Evolutionary conservation across 1,284 basidiomycete genomes (phyloP), one percentile per base, ranked within the genome.

Genomic region (Leccinum colubrinum): DNA sequence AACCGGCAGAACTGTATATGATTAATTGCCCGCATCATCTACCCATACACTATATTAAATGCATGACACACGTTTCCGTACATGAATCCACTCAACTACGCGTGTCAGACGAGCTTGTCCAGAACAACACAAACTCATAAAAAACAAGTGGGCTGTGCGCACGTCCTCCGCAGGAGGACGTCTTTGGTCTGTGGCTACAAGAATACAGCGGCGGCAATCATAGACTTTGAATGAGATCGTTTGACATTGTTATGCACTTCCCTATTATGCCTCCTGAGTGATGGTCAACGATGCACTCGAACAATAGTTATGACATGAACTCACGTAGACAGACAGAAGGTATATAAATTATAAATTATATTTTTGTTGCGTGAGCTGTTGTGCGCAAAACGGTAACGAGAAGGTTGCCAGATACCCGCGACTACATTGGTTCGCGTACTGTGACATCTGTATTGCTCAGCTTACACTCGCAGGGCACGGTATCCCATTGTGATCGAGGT

Each of bases 231-330:
- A n/a, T 59, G 57, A 7, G 67, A 54, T 14, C 69, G 60, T 62
- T 64, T 70, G 12, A 70, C 60, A 9, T 39, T 59, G 0, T 68
- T 6, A 3, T 70, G 69, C 0, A 70, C 70, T 15, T 70, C 69
- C 6, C 27, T 63, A 0, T 63, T 11, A 25, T 70, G 69, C 39
- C 69, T 62, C 9, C 2, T 62, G 1, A 69, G 56, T 0, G 69
- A 70, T 27, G 25, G 25, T 27, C 25, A 27, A 27, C 25, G 25
- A 27, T 27, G 25, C 25, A 27, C 25, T 27, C 25, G 25, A 27
- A 27, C 25, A 27, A 27, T 27, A 27, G 25, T 27, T 27, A 27
- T 27, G 25, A 27, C 25, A 27, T 27, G 25, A 27, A 27, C 25
- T 27, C 25, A 27, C 25, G 25, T 27, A 27, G 25, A 27, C 25